phyloP scores from a whole-genome alignment of 2,329 filamentous ascomycete genomes.

The Arthrobotrys sphaeroides region DNA sequence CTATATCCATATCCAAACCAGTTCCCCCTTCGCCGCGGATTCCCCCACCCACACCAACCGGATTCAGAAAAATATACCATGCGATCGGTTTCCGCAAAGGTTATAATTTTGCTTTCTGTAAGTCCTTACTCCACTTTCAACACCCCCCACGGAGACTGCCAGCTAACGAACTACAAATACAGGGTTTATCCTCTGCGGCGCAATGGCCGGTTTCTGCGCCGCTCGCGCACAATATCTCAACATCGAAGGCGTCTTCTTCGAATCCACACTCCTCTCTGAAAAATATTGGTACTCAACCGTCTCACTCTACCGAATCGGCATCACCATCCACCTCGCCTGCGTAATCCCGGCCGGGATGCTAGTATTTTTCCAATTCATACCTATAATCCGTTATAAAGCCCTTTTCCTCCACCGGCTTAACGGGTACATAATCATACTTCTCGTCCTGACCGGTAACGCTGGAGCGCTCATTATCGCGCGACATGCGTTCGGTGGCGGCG shows the following conservation, averaged over 20 bases:
- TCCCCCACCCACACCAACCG: neutral
- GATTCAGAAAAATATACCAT: conserved; percentile 24
- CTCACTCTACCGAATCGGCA: conserved; percentile 61
- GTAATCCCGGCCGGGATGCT: conserved; percentile 64
- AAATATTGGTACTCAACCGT: conserved; percentile 62
- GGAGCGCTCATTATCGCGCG: conserved; percentile 68
- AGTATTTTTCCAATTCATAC: conserved; percentile 65
- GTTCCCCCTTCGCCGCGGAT: too few species aligned
- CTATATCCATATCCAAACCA: neutral
- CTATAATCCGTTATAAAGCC: conserved; percentile 64
- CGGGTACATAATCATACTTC: conserved; percentile 67
- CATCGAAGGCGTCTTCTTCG: conserved; percentile 59
- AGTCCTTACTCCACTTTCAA: neutral
- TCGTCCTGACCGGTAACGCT: conserved; percentile 64
- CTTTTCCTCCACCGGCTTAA: conserved; percentile 70
- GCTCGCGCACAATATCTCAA: conserved; percentile 66
- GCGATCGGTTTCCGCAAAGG: conserved; percentile 66
- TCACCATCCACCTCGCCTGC: conserved; percentile 64
- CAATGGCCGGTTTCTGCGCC: conserved; percentile 65
- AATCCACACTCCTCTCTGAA: conserved; percentile 62
- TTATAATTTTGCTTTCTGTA: conserved; percentile 69
- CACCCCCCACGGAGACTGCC: neutral
- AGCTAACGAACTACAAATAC: neutral
- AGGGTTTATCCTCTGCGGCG: conserved; percentile 62
- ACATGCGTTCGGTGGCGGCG: conserved; percentile 67